Percentiles rank a stretch among this genome's conserved stretches.
Conservation (phyloP, 2,329 filamentous ascomycete genomes). For the Talaromyces funiculosus region DNA sequence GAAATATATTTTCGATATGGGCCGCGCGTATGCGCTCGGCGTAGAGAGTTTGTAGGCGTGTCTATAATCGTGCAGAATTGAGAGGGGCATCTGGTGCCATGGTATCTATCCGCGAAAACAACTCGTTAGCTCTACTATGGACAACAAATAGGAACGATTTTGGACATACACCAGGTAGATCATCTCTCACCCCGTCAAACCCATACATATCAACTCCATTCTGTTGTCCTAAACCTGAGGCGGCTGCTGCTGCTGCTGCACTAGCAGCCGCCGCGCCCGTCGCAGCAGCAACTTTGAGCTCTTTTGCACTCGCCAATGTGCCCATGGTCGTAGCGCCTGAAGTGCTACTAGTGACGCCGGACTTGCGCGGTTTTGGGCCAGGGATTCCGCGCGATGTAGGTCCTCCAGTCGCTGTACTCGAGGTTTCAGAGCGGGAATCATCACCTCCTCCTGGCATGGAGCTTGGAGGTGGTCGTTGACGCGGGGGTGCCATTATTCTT, state of each 20-base stretch:
- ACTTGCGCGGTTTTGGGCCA: constrained; percentile 29
- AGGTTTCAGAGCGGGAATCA: constrained; percentile 46
- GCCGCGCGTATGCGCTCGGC: constrained; percentile 39
- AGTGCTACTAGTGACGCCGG: constrained; percentile 11
- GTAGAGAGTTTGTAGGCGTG: constrained; percentile 43
- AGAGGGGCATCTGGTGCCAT: constrained; percentile 40
- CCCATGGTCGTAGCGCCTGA: not conserved
- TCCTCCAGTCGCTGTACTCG: constrained; percentile 34
- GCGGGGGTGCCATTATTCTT: constrained; percentile 41
- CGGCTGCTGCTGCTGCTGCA: not conserved
- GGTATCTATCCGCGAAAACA: constrained; percentile 28
- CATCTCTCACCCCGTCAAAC: not conserved
- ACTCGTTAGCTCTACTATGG: not conserved
- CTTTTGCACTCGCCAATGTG: constrained; percentile 15
- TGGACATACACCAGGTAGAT: constrained; percentile 11
- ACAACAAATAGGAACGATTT: too few species aligned
- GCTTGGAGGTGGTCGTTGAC: constrained; percentile 27
- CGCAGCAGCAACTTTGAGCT: constrained; percentile 21
- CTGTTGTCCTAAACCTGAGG: not conserved
- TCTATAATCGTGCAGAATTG: constrained; percentile 45
- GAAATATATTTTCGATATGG: constrained; percentile 45
- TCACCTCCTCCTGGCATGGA: constrained; percentile 26
- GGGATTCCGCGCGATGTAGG: constrained; percentile 21
- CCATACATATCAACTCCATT: not conserved
- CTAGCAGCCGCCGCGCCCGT: constrained; percentile 9